Base-by-base conservation (phyloP, 345 rosid species). In the Psidium friedrichsthalianum region DNA sequence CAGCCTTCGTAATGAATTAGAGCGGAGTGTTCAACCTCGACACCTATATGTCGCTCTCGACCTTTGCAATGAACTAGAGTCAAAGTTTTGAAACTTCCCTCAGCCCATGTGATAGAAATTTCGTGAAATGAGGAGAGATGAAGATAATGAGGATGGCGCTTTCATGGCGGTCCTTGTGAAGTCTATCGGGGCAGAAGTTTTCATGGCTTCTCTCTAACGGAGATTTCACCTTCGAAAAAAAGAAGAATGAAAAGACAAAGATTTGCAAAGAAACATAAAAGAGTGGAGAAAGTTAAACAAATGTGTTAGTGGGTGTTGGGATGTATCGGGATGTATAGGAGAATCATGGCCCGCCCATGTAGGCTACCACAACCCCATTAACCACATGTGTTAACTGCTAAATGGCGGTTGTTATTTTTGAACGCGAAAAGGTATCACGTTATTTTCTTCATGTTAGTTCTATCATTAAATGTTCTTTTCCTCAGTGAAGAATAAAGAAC, bases 1-100 rank as follows among this genome's bases (percentile, higher is more conserved):
- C 44, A 7, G 6, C 3, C 1, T 32, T 64, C 11, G 3, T 11
- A 29, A 64, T 32, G 24, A 32, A 64, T 64, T 2, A 36, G 12
- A 64, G 24, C 32, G 40, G 44, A 64, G 11, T 1, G 32, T 2
- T 64, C 42, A 15, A 64, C 32, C 44, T 64, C 16, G 1, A 0
- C 1, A 27, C 9, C 4, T 13, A 14, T 27, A 3, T 59, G 2
- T 0, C 1, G 9, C 0, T 9, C 36, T 27, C 5, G 12, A 59
- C 40, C 15, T 59, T 59, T 4, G 9, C 20, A 59, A 6, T 13
- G 9, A 27, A 27, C 2, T 2, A 32, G 69, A 2, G 1, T 58
- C 55, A 15, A 51, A 6, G 18, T 6, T 53, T 5, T 2, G 6
- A 58, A 2, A n/a, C 69, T 32, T n/a, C 40, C 74, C 40, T 59